These are phyloP conservation scores for Phytopythium sindhum DNA, from an alignment of 352 stramenopile genomes.

Conservation along the genomic window DNA sequence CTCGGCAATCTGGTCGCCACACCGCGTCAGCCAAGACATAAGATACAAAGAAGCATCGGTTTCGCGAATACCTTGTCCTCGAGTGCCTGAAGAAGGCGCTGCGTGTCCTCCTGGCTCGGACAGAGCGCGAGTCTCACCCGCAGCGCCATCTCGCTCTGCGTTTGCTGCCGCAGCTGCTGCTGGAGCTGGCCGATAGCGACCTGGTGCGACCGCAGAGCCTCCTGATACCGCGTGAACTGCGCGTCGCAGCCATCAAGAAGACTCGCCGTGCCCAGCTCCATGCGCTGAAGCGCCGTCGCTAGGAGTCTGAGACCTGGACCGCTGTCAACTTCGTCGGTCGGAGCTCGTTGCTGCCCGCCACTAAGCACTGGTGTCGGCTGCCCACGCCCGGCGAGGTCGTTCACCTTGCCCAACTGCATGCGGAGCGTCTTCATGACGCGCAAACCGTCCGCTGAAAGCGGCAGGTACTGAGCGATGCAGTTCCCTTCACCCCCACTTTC, in stretches of 20 bases:
- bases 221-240: conserved; percentile 47
- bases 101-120: conserved; percentile 63
- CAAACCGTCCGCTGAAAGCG: conserved; percentile 1
- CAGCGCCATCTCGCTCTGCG: conserved; percentile 42
- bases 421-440: conserved; percentile 48
- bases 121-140: conserved; percentile 35
- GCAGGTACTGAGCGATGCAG: neutral
- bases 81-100: conserved; percentile 47
- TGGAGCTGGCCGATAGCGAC: conserved; percentile 37
- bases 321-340: conserved; percentile 12
- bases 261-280: conserved; percentile 61
- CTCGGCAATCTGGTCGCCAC: conserved; percentile 12
- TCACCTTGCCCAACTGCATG: conserved; percentile 30
- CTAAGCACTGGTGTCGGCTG: neutral
- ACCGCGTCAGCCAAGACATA: neutral
- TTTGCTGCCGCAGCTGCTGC: conserved; percentile 38
- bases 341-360: neutral
- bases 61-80: conserved; percentile 41
- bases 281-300: conserved; percentile 40
- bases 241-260: conserved; percentile 49
- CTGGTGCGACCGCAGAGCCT: conserved; percentile 38
- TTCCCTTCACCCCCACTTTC: conserved; percentile 11
- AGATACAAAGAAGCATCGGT: neutral
- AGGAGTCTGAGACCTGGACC: conserved; percentile 24
- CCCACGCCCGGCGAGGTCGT: conserved; percentile 15